Base-by-base conservation (phyloP, 495 filamentous ascomycete genomes). In the Daldinia grandis region DNA sequence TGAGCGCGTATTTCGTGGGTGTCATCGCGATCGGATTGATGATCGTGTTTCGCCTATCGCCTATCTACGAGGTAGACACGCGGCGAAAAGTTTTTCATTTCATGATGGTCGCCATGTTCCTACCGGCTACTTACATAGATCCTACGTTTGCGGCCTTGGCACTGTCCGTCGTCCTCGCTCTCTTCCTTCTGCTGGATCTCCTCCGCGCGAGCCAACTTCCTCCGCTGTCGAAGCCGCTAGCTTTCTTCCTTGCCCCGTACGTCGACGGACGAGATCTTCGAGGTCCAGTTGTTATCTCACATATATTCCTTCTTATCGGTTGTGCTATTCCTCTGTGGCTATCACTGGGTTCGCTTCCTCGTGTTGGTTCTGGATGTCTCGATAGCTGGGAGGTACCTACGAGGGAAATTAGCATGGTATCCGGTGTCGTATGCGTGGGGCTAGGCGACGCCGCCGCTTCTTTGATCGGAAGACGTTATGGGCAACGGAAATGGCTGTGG, bases 21-120 rank as follows among this genome's bases (percentile, higher is more conserved):
- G 86, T 95, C 33, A 82, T 99, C 33, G 74, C 84, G 24, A 71
- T 88, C 7, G 96, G 94, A 1, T 82, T 99, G 42, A 79, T 85
- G 2, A 79, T 91, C 3, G 93, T 98, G 4, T 85, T 92, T 63
- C 86, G 86, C 35, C 83, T 98, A 27, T 91, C 90, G 38, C 78
- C 88, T 14, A 76, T 91, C 58, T 86, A 81, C 71, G 92, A 97
- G 80, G 94, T 98, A 37, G 96, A 99, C 79, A 99, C 95, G 3
- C 87, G 95, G n/a, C 88, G 95, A 38, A 99, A 99, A 79, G 91
- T 99, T 9, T 99, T 99, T 79, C 95, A 99, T 78, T 95, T 95
- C 68, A 97, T 93, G 88, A 97, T 98, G 88, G 94, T 98, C 37
- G 86, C 88, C 44, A 97, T 99, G 92, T 91, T 99, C 67, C 85